A percentile compares a stretch with the other conserved stretches of the same genome.
Conservation (phyloP, 441 rosid genomes). For the Theobroma grandiflorum region DNA sequence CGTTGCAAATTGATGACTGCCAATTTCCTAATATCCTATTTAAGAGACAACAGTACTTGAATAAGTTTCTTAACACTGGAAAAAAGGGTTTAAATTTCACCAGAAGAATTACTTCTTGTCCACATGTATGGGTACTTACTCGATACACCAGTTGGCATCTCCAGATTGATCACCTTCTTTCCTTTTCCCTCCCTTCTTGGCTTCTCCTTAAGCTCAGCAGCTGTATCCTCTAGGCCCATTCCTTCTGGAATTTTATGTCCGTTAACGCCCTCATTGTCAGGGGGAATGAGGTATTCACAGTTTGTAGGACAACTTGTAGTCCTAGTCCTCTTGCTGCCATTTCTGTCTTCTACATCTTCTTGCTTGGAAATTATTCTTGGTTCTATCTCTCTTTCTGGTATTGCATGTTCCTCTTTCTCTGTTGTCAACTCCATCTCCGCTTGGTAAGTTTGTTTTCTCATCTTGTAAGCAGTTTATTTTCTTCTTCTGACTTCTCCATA, state of each 20-base stretch:
- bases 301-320: conserved; percentile 24
- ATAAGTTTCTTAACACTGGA: neutral
- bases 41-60: neutral
- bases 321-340: conserved; percentile 6
- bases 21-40: neutral
- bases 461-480: conserved; percentile 21
- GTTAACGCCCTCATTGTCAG: neutral
- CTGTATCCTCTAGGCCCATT: conserved; percentile 7
- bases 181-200: conserved; percentile 12
- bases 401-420: conserved; percentile 12
- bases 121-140: conserved; percentile 23
- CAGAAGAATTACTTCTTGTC: neutral
- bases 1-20: neutral
- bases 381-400: conserved; percentile 14
- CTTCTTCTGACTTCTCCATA: conserved; percentile 30
- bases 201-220: neutral
- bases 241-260: neutral
- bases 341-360: conserved; percentile 17
- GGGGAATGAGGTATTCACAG: conserved; percentile 26
- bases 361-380: neutral
- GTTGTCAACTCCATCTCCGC: neutral
- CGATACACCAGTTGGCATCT: neutral
- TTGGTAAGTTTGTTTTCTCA: conserved; percentile 17
- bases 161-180: conserved; percentile 6
- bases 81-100: neutral